Base-by-base conservation (phyloP, 805 yeast genomes). In the Kluyveromyces wickerhamii region DNA sequence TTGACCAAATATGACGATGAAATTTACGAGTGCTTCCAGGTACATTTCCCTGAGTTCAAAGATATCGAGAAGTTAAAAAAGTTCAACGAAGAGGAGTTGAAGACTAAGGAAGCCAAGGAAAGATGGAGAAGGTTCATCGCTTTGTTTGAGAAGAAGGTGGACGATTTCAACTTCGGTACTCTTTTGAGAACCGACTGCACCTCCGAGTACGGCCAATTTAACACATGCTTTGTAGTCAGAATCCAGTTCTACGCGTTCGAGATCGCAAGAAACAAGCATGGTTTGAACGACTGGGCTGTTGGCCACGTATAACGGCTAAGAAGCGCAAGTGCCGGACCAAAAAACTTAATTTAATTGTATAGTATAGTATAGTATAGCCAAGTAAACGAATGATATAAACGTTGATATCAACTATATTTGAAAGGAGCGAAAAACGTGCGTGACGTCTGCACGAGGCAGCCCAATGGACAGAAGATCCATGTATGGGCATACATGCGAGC, bases 131-230 rank as follows among this genome's bases (percentile, higher is more conserved):
- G 62, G 16, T 92, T 78, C 57, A 76, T 89, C 63, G 83, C 79
- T 52, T 66, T 74, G 42, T 92, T 86, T 65, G 94, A 92, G 56
- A 72, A 78, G 36, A 67, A 59, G 36, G 71, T 92, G 39, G 92
- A 82, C 42, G 97, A 92, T 62, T 92, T 72, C 66, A 92, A 92
- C 64, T 92, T 92, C 58, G 99, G 99, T 43, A 88, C 97, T 12
- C 67, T 92, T 47, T 66, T 92, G 51, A 79, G 99, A 68, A 63
- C 74, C n/a, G 77, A 74, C 44, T 59, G 82, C 23, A 58, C 63
- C 30, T 79, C 68, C 20, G 96, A 85, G 59, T 92, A 92, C 60
- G 73, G 74, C 31, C 85, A 89, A 63, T 74, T 77, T 29, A 77
- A 80, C 39, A 84, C 97, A 29, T 82, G 87, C 35, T 89, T 92